phyloP scores from a whole-genome alignment of 1,284 basidiomycete genomes.

The Neotropicomus parvogracilis region DNA sequence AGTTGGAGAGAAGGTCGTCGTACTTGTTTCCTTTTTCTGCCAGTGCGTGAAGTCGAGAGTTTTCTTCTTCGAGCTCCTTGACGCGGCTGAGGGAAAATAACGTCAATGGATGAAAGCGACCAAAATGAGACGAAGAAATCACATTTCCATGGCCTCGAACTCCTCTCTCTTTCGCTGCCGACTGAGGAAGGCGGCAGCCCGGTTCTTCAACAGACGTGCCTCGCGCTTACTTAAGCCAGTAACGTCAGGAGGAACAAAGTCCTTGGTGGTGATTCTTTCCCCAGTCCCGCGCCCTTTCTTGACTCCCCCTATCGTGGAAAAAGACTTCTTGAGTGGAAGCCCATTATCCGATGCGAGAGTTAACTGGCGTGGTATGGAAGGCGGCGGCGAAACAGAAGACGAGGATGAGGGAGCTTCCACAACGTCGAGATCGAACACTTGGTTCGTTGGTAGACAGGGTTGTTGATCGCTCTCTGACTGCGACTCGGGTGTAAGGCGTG shows the following conservation, averaged over 20 bases:
- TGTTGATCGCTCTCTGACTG: conserved; percentile 44
- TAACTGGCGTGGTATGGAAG: conserved; percentile 31
- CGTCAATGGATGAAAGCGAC: conserved; percentile 11
- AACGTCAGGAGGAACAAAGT: conserved; percentile 86
- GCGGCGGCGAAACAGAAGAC: conserved; percentile 36
- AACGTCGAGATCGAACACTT: conserved; percentile 61
- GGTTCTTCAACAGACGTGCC: conserved; percentile 87
- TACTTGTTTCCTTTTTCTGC: conserved; percentile 39
- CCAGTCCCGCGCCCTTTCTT: conserved; percentile 59
- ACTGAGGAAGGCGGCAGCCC: conserved; percentile 86
- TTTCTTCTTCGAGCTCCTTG: conserved; percentile 71
- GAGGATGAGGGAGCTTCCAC: conserved; percentile 34
- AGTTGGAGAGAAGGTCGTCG: conserved; percentile 49
- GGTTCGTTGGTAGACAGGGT: conserved; percentile 62
- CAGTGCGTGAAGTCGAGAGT: conserved; percentile 60
- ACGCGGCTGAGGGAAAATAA: conserved; percentile 32
- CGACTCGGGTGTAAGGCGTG: conserved; percentile 45
- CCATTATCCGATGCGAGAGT: conserved; percentile 27
- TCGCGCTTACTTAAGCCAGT: conserved; percentile 85
- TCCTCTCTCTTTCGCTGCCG: conserved; percentile 89
- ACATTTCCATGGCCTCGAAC: conserved; percentile 88
- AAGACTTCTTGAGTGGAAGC: conserved; percentile 41
- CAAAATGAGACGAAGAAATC: conserved; percentile 31
- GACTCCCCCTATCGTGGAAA: conserved; percentile 38
- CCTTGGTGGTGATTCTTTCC: conserved; percentile 71